phyloP scores from a whole-genome alignment of 257 asterid genomes.

The Solanum tarijense region DNA sequence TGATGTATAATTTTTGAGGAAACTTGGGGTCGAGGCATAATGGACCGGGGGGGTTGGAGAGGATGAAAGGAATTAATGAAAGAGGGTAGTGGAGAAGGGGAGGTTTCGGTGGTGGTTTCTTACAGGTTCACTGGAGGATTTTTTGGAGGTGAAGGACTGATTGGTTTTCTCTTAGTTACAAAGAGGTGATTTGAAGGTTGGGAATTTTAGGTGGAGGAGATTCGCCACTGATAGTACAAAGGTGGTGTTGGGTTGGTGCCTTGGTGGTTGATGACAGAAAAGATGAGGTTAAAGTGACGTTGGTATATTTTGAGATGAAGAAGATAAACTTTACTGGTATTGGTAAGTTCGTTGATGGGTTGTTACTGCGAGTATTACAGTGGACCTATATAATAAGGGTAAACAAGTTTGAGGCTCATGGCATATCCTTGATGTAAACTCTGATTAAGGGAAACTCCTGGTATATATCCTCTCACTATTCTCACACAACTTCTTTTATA shows the following conservation, averaged over 20 bases:
- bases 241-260: background rate
- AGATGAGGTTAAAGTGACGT: background rate
- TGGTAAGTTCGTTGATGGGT: background rate
- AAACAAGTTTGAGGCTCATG: background rate
- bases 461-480: background rate
- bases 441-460: background rate
- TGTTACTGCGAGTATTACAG: background rate
- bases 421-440: background rate
- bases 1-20: background rate
- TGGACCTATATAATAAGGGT: background rate
- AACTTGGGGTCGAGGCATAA: background rate
- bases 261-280: background rate
- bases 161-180: background rate
- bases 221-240: background rate
- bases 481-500: background rate
- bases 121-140: background rate
- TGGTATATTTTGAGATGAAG: background rate
- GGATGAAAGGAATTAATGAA: background rate
- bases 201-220: background rate
- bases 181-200: background rate
- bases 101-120: background rate
- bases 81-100: background rate
- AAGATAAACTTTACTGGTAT: background rate
- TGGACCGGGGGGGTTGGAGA: background rate
- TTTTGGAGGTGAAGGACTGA: background rate